Base-by-base conservation (phyloP, 2,329 filamentous ascomycete genomes). In the Penicillium paneum region DNA sequence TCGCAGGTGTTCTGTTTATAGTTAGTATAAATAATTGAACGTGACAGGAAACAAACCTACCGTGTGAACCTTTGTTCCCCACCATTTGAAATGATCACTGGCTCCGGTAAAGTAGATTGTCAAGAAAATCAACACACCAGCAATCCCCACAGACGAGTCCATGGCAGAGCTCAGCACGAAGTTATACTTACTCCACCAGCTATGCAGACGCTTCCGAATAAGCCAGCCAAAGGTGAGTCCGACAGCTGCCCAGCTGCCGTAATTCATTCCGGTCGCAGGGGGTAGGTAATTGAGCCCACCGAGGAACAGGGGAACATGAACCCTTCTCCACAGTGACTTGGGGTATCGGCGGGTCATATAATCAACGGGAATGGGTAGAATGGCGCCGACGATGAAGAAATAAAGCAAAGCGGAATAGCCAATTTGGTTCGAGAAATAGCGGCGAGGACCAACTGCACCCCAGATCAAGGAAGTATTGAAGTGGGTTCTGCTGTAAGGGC, bases 161-260 rank as follows among this genome's bases (percentile, higher is more conserved):
- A 90, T 75, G 1, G 83, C 87, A 0, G 85, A 85, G 32, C 84
- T 87, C 1, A 85, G 83, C 64, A 89, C 79, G 68, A 89, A 90
- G 72, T 89, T 89, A 72, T 88, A 89, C 69, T 85, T 84, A 61
- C 84, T 72, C 87, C 87, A 89, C 86, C 86, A 89, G 40, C 81
- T 83, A 8, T 77, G 80, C 67, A 81, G 83, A 47, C 80, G 78
- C 42, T 81, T 79, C 68, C 81, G 80, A 65, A 89, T 78, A 60
- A 80, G 80, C 59, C 78, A 83, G 67, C 88, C 87, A 74, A 89
- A 89, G 4, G 83, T 61, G 28, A 82, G 77, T 8, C 86, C 86
- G 11, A 86, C 81, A 19, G 82, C 62, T 1, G 83, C 85, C 86
- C 86, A 89, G 65, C 83, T 83, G 24, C 86, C 79, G 65, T 88